phyloP scores from a whole-genome alignment of 805 yeast species.

The Metschnikowia hibisci region DNA sequence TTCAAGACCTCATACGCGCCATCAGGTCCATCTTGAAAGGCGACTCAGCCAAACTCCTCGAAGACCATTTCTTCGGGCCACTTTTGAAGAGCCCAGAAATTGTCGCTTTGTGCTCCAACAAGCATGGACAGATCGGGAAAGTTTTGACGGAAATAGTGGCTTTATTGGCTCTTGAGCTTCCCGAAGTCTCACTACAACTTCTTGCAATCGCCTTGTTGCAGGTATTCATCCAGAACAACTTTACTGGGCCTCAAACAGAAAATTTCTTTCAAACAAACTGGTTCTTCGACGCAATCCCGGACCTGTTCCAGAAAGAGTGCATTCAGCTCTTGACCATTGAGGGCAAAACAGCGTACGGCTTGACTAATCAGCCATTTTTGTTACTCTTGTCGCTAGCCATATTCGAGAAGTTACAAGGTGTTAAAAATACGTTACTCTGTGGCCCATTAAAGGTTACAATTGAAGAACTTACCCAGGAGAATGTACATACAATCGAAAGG shows the following conservation, averaged over 20 bases:
- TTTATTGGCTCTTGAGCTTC: conserved; percentile 5
- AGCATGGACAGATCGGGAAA: conserved; percentile 14
- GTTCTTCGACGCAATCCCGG: conserved; percentile 23
- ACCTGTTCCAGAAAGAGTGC: conserved; percentile 26
- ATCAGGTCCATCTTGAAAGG: conserved; percentile 19
- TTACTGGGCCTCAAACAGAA: conserved; percentile 72
- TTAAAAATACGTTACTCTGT: conserved; percentile 42
- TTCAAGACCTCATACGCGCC: neutral
- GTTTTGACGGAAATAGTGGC: conserved; percentile 16
- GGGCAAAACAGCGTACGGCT: conserved; percentile 71
- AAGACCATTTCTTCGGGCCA: conserved; percentile 18
- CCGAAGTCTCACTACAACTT: conserved; percentile 22
- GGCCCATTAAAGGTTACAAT: conserved; percentile 19
- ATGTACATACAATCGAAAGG: conserved; percentile 8
- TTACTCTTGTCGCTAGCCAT: conserved; percentile 28
- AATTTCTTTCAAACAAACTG: conserved; percentile 29
- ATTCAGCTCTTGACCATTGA: conserved; percentile 45
- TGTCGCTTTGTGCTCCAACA: conserved; percentile 16
- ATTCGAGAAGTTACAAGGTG: conserved; percentile 42
- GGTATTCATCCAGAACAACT: conserved; percentile 68
- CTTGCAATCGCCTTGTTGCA: conserved; percentile 62
- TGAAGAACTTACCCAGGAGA: conserved; percentile 23
- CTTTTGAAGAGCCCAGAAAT: conserved; percentile 18
- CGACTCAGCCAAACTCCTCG: conserved; percentile 22
- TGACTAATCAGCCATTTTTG: conserved; percentile 34